Evolutionary conservation across 768 basidiomycete genomes (phyloP).

Genomic region (Gymnopilus dilepis): DNA sequence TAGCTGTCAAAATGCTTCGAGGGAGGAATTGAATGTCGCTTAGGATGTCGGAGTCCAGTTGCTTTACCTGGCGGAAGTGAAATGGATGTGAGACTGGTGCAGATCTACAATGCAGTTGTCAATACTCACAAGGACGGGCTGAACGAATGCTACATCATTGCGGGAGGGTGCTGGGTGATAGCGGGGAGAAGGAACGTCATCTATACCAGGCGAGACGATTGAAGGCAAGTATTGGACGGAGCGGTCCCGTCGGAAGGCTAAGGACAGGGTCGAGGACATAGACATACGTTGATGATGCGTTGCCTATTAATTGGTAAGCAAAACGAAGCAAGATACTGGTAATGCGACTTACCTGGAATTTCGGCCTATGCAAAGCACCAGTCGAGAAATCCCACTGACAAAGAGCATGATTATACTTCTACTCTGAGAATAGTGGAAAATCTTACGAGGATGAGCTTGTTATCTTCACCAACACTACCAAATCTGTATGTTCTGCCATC

Average conservation of each 20-base stretch:
- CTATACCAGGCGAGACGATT: conserved; percentile 38
- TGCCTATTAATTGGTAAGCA: conserved; percentile 35
- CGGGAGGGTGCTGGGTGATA: conserved; percentile 91
- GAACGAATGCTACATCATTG: conserved; percentile 88
- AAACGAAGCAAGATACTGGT: not conserved
- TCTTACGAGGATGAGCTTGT: conserved; percentile 88
- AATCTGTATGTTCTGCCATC: conserved; percentile 93
- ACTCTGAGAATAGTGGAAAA: no score
- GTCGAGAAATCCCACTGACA: conserved; percentile 96
- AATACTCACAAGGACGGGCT: conserved; percentile 79
- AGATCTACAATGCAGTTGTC: not conserved
- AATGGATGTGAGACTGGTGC: not conserved
- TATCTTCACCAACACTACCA: conserved; percentile 96
- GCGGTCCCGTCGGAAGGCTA: conserved; percentile 68
- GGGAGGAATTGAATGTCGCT: conserved; percentile 80
- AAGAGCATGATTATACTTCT: no score
- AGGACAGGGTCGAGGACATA: conserved; percentile 78
- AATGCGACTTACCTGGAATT: conserved; percentile 55
- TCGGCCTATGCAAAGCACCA: conserved; percentile 88
- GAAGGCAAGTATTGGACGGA: conserved; percentile 63
- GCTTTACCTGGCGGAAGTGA: conserved; percentile 63
- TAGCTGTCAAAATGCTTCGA: conserved; percentile 77
- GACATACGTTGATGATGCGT: conserved; percentile 77
- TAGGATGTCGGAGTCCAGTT: conserved; percentile 80
- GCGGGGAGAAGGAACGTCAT: conserved; percentile 48